phyloP scores from a whole-genome alignment of 768 basidiomycete species.

The Boletus insuetus region DNA sequence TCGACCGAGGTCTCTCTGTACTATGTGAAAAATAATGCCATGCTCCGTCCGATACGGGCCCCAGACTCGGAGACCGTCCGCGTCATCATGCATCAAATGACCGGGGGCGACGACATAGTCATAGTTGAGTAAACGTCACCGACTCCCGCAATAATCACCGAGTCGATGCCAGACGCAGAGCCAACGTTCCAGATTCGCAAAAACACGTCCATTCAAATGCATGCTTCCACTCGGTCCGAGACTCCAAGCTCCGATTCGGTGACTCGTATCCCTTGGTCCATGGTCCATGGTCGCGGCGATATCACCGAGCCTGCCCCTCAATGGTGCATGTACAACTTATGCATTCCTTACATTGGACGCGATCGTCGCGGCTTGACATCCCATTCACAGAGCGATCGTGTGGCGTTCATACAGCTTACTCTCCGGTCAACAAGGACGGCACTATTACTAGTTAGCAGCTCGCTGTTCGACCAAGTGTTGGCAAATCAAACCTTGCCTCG shows the following conservation, averaged over 20 bases:
- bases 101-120: too few relatives aligned
- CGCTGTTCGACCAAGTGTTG: not conserved
- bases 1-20: too few relatives aligned
- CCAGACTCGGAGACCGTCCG: not conserved
- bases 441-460: not conserved
- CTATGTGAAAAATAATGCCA: not conserved
- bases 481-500: not conserved
- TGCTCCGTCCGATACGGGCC: not conserved
- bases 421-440: not conserved
- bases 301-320: not conserved
- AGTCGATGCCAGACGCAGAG: not conserved
- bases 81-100: too few relatives aligned
- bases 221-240: too few relatives aligned
- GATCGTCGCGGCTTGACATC: not conserved
- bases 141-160: constrained; percentile 6
- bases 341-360: too few relatives aligned
- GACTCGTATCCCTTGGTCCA: not conserved
- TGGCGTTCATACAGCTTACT: not conserved
- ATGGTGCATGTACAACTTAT: not conserved
- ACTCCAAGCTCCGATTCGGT: not conserved
- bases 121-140: too few relatives aligned
- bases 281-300: too few relatives aligned
- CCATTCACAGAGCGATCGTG: not conserved
- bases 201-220: not conserved
- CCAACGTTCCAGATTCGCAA: not conserved